Base-by-base conservation (phyloP, 352 stramenopile species). In the Globisporangium nodosum region DNA sequence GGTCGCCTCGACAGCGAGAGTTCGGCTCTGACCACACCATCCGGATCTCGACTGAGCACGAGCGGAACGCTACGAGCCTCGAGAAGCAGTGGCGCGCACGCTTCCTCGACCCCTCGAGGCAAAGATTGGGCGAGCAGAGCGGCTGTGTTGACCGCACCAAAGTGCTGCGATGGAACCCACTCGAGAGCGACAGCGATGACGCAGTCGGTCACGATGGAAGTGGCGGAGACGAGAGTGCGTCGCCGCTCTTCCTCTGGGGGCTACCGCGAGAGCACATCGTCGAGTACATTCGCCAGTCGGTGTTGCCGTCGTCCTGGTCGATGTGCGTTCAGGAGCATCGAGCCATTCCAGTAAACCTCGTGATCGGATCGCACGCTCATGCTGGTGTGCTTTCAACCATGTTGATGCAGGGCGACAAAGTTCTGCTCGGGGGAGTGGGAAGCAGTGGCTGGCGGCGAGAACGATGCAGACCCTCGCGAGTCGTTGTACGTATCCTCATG, bases 201-300 rank as follows among this genome's bases (percentile, higher is more conserved):
- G 20, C 63, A 54, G 16, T 43, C 46, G 47, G 59, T 46, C 3
- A 39, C 0, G 30, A 42, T 3, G 11, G 2, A 12, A n/a, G 12
- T 18, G 37, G 0, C 45, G 13, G 9, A 0, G 52, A 55, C 46
- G 53, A 56, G 0, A 57, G 68, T 3, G 51, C 52, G 24, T 76
- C 76, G 0, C 78, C 74, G 1, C 50, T 90, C 15, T 66, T 76
- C 20, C 61, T 86, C 20, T 90, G 83, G 83, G 77, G 77, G 0
- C 58, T 90, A 48, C 80, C 83, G 33, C 68, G 78, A 21, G 80
- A 90, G 47, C 76, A 90, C 51, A 83, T 90, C 49, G 63, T 90
- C 46, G 78, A 88, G 35, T 92, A 85, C 61, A 90, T 92, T 52
- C 76, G 78, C 5, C 83, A 90, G 60, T 88, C 83, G 0, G 68